Evolutionary conservation across 2,329 filamentous ascomycete genomes (phyloP).

Genomic region (Arthrinium phaeospermum): DNA sequence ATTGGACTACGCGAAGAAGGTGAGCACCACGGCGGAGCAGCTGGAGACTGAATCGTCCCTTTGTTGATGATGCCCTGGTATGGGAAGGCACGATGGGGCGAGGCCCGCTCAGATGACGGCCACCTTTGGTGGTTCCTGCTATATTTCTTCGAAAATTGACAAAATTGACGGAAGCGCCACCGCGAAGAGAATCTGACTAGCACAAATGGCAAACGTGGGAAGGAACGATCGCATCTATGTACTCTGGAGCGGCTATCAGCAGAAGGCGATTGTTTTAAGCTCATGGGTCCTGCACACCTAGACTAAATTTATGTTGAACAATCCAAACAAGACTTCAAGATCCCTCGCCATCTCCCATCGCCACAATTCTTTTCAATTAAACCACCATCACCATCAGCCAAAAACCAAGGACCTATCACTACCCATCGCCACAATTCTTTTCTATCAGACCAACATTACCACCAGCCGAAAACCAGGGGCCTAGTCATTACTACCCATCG

Average conservation of each 20-base stretch:
- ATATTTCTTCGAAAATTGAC: neutral
- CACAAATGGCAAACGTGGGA: neutral
- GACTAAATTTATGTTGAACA: neutral
- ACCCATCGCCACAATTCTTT: neutral
- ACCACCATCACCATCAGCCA: neutral
- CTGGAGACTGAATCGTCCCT: too few species aligned
- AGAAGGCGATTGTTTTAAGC: neutral
- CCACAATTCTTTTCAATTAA: neutral
- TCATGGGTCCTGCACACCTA: neutral
- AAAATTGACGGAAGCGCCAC: neutral
- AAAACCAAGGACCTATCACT: neutral
- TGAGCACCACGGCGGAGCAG: too few species aligned
- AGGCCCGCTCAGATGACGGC: neutral
- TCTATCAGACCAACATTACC: neutral
- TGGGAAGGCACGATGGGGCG: neutral
- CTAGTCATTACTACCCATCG: too few species aligned
- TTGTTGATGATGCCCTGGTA: neutral
- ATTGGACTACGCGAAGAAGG: neutral
- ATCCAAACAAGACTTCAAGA: neutral
- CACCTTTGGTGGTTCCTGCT: neutral
- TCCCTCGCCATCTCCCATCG: neutral
- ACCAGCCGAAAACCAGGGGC: neutral
- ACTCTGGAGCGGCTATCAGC: neutral
- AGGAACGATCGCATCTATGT: neutral
- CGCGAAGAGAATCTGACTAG: neutral